These are phyloP conservation scores for Neopestalotiopsis sp. DNA, from an alignment of 2,329 filamentous ascomycete species.

Conservation along the genomic window DNA sequence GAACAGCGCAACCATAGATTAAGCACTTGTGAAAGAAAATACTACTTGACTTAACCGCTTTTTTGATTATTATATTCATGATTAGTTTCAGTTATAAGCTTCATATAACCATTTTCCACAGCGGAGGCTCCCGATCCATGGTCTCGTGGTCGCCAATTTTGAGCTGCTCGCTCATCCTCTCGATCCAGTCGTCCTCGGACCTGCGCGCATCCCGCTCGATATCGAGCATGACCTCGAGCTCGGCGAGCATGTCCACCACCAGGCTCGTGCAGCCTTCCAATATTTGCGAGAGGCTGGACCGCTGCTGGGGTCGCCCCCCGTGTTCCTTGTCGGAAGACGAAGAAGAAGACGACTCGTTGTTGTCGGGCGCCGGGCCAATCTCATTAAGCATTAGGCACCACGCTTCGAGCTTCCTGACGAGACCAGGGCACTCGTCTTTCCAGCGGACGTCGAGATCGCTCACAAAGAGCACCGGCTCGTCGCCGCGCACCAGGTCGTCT, in stretches of 20 bases:
- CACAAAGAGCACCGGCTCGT: constrained; percentile 51
- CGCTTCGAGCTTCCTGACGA: constrained; percentile 59
- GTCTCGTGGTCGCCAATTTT: constrained; percentile 39
- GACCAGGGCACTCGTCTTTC: constrained; percentile 60
- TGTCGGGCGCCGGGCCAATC: constrained; percentile 39
- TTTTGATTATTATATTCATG: neutral
- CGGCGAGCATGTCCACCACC: constrained; percentile 64
- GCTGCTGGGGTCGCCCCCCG: neutral
- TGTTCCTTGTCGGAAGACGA: neutral
- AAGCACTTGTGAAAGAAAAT: neutral
- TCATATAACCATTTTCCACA: constrained; percentile 34
- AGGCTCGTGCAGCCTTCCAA: constrained; percentile 42
- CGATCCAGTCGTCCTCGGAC: constrained; percentile 65
- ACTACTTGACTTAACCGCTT: neutral
- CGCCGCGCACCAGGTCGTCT: constrained; percentile 37
- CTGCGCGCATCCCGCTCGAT: constrained; percentile 63
- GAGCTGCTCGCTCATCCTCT: constrained; percentile 51
- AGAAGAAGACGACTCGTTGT: neutral
- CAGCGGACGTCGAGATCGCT: constrained; percentile 61
- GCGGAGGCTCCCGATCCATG: constrained; percentile 29
- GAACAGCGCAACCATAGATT: neutral
- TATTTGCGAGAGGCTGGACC: constrained; percentile 32
- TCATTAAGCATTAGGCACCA: constrained; percentile 55
- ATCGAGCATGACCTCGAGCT: constrained; percentile 65
- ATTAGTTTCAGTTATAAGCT: neutral